Evolutionary conservation across 2,329 filamentous ascomycete genomes (phyloP), one percentile per base, ranked within the genome.

Genomic region (Whalleya microplaca): DNA sequence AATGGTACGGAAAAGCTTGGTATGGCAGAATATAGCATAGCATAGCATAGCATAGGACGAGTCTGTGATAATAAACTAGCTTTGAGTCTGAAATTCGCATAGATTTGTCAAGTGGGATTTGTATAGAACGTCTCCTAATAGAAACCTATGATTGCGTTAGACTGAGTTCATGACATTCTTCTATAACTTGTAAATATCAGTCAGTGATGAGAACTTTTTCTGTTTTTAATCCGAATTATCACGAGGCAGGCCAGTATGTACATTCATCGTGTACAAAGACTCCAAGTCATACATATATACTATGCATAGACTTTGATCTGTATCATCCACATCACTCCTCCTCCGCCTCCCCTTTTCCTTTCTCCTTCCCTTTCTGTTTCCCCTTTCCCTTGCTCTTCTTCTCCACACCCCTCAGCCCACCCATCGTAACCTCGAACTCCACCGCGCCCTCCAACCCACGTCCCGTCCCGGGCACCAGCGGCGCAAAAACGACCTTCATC

Each of bases 401-500:
- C 32, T 64, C 66, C 19, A 75, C 65, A 9, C 71, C 74, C 63
- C 71, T 77, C 12, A 88, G 51, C 0, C 91, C 91, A 0, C 84
- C 86, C 69, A 83, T 84, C 65, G 80, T 85, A 54, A 97, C 87
- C 71, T 92, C 88, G 72, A 92, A 96, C 68, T 91, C 87, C 3
- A 88, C 79, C 14, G 84, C 84, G 7, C 76, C 77, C 1, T 75
- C 67, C 51, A 80, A 61, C 10, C 80, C 76, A 50, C 80, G 71
- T 16, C 83, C 77, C 59, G 78, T 78, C 1, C 80, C 81, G 2
- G 77, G 74, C 3, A 84, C 83, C 83, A 96, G 95, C 1, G 90
- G 84, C 47, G 92, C 89, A 77, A 96, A 98, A 1, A 96, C 94
- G 8, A 98, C 84, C 73, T 93, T 96, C 80, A 96, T 86, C 79